These are phyloP conservation scores for Phlebiopsis gigantea DNA, from an alignment of 768 basidiomycete species.

Conservation along the genomic window DNA sequence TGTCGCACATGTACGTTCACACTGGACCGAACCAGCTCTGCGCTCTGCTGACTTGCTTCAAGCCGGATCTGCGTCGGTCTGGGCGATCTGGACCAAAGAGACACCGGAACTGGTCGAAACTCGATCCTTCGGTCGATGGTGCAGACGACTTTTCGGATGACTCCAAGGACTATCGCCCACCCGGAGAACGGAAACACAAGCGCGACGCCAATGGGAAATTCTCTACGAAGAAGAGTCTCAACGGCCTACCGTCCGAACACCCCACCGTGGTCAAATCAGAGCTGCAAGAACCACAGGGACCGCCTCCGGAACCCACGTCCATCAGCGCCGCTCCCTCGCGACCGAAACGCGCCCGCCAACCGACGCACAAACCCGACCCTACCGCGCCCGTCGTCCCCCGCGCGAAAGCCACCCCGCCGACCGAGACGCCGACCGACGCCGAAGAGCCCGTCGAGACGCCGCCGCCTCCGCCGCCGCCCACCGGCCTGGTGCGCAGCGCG, in stretches of 20 bases:
- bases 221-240: background rate
- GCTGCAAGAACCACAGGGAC: background rate
- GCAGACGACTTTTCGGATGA: conserved; percentile 3
- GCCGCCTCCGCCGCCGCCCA: background rate
- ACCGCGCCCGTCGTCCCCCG: background rate
- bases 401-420: background rate
- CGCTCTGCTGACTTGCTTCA: background rate
- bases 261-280: background rate
- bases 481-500: background rate
- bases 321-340: background rate
- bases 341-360: conserved; percentile 5
- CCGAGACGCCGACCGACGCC: background rate
- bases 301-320: background rate
- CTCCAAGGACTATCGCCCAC: conserved; percentile 7
- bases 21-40: background rate
- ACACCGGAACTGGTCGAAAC: conserved; percentile 3
- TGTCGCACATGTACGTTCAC: background rate
- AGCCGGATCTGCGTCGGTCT: conserved; percentile 1
- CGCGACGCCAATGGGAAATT: conserved; percentile 13
- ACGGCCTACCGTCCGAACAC: background rate
- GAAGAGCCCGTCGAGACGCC: background rate
- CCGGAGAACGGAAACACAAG: background rate
- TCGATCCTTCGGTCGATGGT: background rate
- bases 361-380: background rate
- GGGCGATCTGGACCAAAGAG: background rate